A percentile compares a stretch with the other conserved stretches of the same genome.
These are phyloP conservation scores for Sarocladium strictum DNA, from an alignment of 2,329 filamentous ascomycete genomes.

Conservation along the genomic window DNA sequence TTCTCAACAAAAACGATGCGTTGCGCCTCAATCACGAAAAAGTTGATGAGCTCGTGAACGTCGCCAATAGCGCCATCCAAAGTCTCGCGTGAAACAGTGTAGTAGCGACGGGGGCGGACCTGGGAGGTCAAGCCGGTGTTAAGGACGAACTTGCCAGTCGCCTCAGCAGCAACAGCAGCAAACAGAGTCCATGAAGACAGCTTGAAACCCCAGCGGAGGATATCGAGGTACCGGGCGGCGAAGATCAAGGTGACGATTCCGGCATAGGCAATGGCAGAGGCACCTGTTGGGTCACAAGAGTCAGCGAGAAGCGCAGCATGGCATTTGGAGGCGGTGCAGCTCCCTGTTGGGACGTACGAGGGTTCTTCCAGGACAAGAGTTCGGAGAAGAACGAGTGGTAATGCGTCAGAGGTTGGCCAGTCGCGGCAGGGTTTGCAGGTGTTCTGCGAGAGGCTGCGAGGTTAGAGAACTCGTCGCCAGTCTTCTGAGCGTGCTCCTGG, in stretches of 20 bases:
- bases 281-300: conserved; percentile 36
- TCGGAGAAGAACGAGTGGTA: conserved; percentile 68
- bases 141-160: conserved; percentile 54
- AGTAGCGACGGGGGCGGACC: conserved; percentile 61
- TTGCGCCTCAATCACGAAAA: conserved; percentile 65
- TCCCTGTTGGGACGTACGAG: conserved; percentile 41
- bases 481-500: conserved; percentile 50
- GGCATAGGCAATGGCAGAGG: conserved; percentile 59
- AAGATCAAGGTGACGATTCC: conserved; percentile 55
- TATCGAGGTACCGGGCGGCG: conserved; percentile 58
- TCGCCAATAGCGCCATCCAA: conserved; percentile 57
- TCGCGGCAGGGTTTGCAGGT: conserved; percentile 47
- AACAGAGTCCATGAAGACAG: conserved; percentile 57
- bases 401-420: conserved; percentile 58
- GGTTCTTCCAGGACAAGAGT: conserved; percentile 64
- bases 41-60: conserved; percentile 63
- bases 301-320: conserved; percentile 11
- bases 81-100: conserved; percentile 57
- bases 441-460: conserved; percentile 52
- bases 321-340: background rate
- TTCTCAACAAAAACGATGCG: conserved; percentile 65
- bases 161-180: conserved; percentile 55
- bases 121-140: conserved; percentile 59
- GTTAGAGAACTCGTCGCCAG: conserved; percentile 49
- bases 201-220: conserved; percentile 60